phyloP scores from a whole-genome alignment of 169 alveolate genomes.

The Eimeria sp. region DNA sequence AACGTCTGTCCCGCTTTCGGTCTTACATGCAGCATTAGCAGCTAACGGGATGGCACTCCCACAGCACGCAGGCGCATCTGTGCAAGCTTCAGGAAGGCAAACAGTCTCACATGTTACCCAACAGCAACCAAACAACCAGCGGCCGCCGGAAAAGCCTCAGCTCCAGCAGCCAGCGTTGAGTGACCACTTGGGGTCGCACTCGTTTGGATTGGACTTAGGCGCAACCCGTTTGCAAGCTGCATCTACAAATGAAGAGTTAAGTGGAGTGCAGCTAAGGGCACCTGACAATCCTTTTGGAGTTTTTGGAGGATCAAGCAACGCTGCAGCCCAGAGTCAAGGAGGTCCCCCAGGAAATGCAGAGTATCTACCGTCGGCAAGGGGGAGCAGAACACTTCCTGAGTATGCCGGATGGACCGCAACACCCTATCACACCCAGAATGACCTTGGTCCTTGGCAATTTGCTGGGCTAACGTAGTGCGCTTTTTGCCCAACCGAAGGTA shows the following conservation, averaged over 20 bases:
- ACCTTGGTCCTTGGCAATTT: constrained; percentile 77
- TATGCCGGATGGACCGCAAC: constrained; percentile 71
- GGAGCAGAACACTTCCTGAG: constrained; percentile 75
- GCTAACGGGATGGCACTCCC: constrained; percentile 24
- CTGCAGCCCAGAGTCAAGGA: constrained; percentile 17
- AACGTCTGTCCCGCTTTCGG: constrained; percentile 57
- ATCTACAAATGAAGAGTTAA: constrained; percentile 36
- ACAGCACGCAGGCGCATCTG: neutral
- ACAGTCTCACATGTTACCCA: neutral
- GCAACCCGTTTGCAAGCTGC: constrained; percentile 32
- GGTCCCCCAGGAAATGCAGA: neutral
- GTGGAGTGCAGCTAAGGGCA: constrained; percentile 59
- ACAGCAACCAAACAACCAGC: neutral
- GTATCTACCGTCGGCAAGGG: constrained; percentile 70
- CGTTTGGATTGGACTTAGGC: neutral
- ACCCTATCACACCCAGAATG: constrained; percentile 32
- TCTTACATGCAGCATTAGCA: constrained; percentile 58
- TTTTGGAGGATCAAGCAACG: constrained; percentile 46
- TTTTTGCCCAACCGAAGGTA: neutral
- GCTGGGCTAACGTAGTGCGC: constrained; percentile 36
- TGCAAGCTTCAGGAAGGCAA: neutral
- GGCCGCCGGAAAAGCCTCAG: constrained; percentile 9
- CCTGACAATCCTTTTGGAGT: constrained; percentile 57
- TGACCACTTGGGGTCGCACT: neutral
- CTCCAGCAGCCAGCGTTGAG: constrained; percentile 1